Evolutionary conservation across 352 stramenopile species (phyloP).

Genomic region (Globisporangium viniferum): DNA sequence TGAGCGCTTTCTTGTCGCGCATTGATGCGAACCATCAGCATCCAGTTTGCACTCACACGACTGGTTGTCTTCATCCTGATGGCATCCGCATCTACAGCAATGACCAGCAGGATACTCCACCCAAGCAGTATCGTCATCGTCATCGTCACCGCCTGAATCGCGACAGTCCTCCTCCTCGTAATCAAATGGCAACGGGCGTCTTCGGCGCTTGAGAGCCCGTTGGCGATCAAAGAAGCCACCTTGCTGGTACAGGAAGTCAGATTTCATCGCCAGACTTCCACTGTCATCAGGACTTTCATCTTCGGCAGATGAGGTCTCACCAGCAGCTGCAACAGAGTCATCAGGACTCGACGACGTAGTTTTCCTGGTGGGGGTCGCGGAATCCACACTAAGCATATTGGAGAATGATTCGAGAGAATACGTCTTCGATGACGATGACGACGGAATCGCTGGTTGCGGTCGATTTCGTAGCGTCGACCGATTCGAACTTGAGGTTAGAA

Average conservation of each 20-base stretch:
- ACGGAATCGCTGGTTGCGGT: slow-evolving; percentile 15
- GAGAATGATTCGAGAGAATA: slow-evolving; percentile 63
- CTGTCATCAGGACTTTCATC: slow-evolving; percentile 20
- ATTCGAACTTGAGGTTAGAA: neutral
- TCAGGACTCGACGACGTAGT: slow-evolving; percentile 11
- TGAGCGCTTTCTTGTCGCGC: neutral
- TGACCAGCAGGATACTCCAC: slow-evolving; percentile 13
- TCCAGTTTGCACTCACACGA: slow-evolving; percentile 8
- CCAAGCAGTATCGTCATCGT: slow-evolving; percentile 18
- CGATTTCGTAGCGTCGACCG: slow-evolving; percentile 4
- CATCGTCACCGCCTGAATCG: slow-evolving; percentile 13
- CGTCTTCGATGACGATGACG: slow-evolving; percentile 33
- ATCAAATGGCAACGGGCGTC: slow-evolving; percentile 56
- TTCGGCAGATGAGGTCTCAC: slow-evolving; percentile 20
- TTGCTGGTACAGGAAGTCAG: slow-evolving; percentile 75
- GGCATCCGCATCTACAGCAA: slow-evolving; percentile 47
- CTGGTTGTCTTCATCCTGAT: slow-evolving; percentile 8
- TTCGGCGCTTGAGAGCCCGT: slow-evolving; percentile 49
- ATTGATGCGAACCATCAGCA: neutral
- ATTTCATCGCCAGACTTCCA: slow-evolving; percentile 30
- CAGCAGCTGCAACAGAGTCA: slow-evolving; percentile 11
- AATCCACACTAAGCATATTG: slow-evolving; percentile 40
- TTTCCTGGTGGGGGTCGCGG: slow-evolving; percentile 9
- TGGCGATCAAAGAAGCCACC: slow-evolving; percentile 82
- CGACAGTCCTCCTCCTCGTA: slow-evolving; percentile 29